phyloP scores from a whole-genome alignment of 352 stramenopile genomes.

The Pythium sp. region DNA sequence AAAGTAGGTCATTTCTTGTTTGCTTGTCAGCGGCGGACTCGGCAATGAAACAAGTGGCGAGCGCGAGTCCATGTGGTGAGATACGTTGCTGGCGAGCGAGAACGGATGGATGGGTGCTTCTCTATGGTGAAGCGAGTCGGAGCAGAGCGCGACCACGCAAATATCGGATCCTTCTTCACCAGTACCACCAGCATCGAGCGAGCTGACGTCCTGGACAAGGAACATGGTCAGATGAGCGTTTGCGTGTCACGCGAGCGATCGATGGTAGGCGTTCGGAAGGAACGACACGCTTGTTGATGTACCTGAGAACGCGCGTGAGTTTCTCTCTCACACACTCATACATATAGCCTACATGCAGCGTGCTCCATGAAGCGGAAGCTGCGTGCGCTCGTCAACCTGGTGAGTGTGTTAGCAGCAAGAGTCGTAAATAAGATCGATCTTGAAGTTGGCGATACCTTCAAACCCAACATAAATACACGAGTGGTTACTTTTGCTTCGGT shows the following conservation, averaged over 20 bases:
- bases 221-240: neutral
- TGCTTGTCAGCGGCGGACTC: neutral
- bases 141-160: neutral
- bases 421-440: no score
- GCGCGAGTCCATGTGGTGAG: neutral
- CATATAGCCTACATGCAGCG: neutral
- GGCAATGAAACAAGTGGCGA: neutral
- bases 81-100: neutral
- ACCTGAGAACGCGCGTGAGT: neutral
- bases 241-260: neutral
- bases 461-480: no score
- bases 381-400: neutral
- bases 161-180: neutral
- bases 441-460: no score
- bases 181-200: neutral
- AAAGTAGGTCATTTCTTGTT: neutral
- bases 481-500: no score
- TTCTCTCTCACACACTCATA: neutral
- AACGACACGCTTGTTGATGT: neutral
- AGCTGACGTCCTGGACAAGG: no score
- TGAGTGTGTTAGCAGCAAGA: no score
- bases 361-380: neutral
- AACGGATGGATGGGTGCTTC: neutral
- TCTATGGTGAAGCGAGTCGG: neutral
- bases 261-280: neutral